Base-by-base conservation (phyloP, 345 rosid genomes). In the Bretschneidera sinensis region DNA sequence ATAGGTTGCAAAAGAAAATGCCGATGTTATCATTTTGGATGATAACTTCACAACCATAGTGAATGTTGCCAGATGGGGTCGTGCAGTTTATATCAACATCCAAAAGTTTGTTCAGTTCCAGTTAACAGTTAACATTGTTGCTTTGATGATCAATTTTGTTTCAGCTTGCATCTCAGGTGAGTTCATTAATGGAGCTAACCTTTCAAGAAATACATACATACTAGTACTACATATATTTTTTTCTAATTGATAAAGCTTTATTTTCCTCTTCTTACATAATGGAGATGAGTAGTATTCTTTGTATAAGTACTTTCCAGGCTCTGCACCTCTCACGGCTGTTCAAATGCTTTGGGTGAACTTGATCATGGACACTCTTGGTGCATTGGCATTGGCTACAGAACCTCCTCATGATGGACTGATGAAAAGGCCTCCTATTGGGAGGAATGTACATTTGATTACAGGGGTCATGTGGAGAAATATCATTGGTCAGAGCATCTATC, bases 311-410 rank as follows among this genome's bases (percentile, higher is more conserved):
- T 0, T 66, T 69, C 47, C 78, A 88, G 96, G 96, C 8, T 60
- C 83, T 62, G 89, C 89, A 55, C 96, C 96, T 57, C 86, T 88
- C 14, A 88, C 89, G 3, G 89, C 96, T 25, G 91, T 85, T 24
- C 96, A 88, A 61, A 67, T 88, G 70, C 96, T 88, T 0, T 88
- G 96, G 96, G 96, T 85, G 62, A 88, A 88, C 82, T 72, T 88
- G 83, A 88, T 88, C 55, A 88, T 88, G 96, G 96, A 88, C 84
- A 85, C 96, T 22, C 91, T 88, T 0, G 96, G 96, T 48, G 96
- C 96, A 9, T 24, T 88, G 39, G 96, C 96, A 62, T 59, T 88
- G 23, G 96, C 91, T 9, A 85, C 96, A 47, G 96, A 88, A 55
- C 96, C 96, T 64, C 96, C 96, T 16, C 66, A 80, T 39, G 89